Evolutionary conservation across 176 grass and related monocot genomes (phyloP).

Genomic region (Stipa capillata): DNA sequence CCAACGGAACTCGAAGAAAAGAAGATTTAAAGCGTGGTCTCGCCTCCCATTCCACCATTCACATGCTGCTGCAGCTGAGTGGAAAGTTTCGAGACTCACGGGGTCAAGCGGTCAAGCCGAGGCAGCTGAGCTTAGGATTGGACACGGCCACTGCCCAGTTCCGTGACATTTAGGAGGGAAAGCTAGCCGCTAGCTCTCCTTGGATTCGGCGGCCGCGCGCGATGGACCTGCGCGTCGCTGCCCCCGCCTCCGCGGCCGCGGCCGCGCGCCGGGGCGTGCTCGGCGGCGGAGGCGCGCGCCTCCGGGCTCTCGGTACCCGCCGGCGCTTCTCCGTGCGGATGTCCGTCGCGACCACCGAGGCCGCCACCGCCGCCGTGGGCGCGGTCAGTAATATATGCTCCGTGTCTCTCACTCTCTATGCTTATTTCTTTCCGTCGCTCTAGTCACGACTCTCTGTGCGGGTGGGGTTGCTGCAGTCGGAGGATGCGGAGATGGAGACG

Average conservation of each 20-base stretch:
- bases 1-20: too few species aligned
- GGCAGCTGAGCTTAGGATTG: background rate
- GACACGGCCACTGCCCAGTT: background rate
- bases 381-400: slow-evolving; percentile 11
- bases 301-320: background rate
- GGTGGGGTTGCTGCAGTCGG: slow-evolving; percentile 35
- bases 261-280: slow-evolving; percentile 1
- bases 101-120: background rate
- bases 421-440: background rate
- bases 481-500: slow-evolving; percentile 33
- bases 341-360: slow-evolving; percentile 46
- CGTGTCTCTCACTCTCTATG: background rate
- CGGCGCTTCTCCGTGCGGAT: slow-evolving; percentile 28
- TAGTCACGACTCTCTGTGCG: background rate
- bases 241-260: slow-evolving; percentile 18
- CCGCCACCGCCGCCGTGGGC: slow-evolving; percentile 20
- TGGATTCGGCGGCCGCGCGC: background rate
- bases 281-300: background rate
- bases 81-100: slow-evolving; percentile 18
- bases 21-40: background rate
- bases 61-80: background rate
- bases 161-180: background rate
- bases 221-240: slow-evolving; percentile 34
- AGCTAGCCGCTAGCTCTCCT: background rate
- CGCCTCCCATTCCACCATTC: background rate